Percentiles rank a stretch among this genome's conserved stretches.
These are phyloP conservation scores for Trichothecium roseum DNA, from an alignment of 2,329 filamentous ascomycete genomes.

Conservation along the genomic window DNA sequence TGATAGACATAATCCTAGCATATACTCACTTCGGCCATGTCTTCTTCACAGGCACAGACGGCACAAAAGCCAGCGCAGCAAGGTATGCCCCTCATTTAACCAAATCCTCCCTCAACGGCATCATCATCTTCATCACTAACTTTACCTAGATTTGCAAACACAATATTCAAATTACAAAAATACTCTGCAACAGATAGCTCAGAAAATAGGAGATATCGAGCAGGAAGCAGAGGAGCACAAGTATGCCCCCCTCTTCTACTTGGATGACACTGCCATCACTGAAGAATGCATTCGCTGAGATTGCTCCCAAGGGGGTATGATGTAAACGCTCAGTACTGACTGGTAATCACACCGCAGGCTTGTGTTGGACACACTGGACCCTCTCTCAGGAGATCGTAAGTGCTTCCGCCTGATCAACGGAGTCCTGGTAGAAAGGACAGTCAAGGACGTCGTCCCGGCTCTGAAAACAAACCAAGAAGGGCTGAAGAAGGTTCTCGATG, in stretches of 20 bases:
- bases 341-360: conserved; percentile 46
- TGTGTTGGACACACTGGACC: conserved; percentile 82
- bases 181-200: conserved; percentile 79
- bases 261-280: conserved; percentile 8
- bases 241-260: conserved; percentile 42
- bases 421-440: conserved; percentile 85
- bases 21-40: conserved; percentile 24
- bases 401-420: conserved; percentile 99
- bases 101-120: conserved; percentile 1
- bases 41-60: conserved; percentile 38
- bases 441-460: conserved; percentile 83
- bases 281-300: not conserved
- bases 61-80: conserved; percentile 52
- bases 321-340: conserved; percentile 25
- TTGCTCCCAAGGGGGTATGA: conserved; percentile 3
- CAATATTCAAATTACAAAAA: conserved; percentile 72
- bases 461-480: conserved; percentile 91
- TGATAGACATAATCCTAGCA: too few relatives aligned
- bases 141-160: conserved; percentile 53
- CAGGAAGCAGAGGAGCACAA: conserved; percentile 97
- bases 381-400: conserved; percentile 76
- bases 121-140: too few relatives aligned
- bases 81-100: not conserved
- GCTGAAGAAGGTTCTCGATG: conserved; percentile 85
- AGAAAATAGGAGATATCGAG: conserved; percentile 96